These are phyloP conservation scores for Mycocalia duriaeana DNA, from an alignment of 1,284 basidiomycete species.

Conservation along the genomic window DNA sequence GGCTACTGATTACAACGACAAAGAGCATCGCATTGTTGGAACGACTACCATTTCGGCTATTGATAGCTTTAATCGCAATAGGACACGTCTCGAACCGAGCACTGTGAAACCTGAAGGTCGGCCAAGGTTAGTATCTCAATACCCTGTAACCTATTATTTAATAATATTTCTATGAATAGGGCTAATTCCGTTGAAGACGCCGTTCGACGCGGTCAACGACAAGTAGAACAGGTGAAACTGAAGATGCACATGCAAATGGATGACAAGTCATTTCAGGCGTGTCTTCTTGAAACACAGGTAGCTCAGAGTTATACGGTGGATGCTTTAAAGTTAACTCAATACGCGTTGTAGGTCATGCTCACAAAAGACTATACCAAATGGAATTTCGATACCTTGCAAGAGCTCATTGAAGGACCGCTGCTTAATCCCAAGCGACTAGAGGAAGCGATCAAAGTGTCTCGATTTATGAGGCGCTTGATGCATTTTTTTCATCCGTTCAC, in stretches of 20 bases:
- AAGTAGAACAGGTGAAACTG: constrained; percentile 86
- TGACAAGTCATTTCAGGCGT: constrained; percentile 82
- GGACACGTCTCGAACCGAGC: constrained; percentile 56
- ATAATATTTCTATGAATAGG: constrained; percentile 33
- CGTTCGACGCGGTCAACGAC: constrained; percentile 81
- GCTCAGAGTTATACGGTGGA: too few relatives aligned
- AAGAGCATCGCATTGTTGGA: constrained; percentile 77
- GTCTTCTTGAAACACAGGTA: constrained; percentile 81
- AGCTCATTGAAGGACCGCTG: constrained; percentile 89
- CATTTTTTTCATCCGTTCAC: constrained; percentile 90
- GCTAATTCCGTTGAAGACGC: constrained; percentile 86
- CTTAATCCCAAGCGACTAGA: constrained; percentile 92
- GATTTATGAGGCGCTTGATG: constrained; percentile 85
- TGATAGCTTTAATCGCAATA: constrained; percentile 87
- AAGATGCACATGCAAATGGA: constrained; percentile 91
- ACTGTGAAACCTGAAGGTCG: constrained; percentile 44
- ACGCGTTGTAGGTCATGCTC: too few relatives aligned
- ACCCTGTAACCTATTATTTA: constrained; percentile 1
- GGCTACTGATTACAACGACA: constrained; percentile 72
- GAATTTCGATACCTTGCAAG: constrained; percentile 86
- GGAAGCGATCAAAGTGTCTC: constrained; percentile 88
- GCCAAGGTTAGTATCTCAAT: constrained; percentile 42
- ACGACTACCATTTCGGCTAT: constrained; percentile 84
- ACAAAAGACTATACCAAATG: constrained; percentile 90
- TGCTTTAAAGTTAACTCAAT: too few relatives aligned